phyloP scores from a whole-genome alignment of 2,329 filamentous ascomycete genomes.

The Phaeoacremonium minimum region DNA sequence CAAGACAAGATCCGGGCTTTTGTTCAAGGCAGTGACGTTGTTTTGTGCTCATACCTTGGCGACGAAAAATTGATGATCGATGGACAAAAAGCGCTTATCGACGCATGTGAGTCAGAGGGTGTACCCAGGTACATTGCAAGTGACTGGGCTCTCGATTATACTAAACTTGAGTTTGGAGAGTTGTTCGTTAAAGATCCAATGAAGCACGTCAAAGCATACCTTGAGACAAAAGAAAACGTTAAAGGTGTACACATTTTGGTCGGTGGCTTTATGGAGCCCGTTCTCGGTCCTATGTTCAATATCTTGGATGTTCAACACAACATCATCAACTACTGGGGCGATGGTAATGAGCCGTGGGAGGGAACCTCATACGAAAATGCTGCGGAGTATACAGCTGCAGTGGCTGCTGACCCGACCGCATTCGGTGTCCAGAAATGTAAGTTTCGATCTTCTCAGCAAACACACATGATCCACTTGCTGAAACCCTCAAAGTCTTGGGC shows the following conservation, averaged over 20 bases:
- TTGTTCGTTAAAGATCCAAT: constrained; percentile 32
- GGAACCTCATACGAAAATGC: constrained; percentile 29
- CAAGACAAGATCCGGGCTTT: constrained; percentile 16
- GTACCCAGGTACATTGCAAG: constrained; percentile 34
- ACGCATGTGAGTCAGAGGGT: constrained; percentile 25
- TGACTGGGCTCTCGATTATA: constrained; percentile 35
- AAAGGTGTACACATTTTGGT: constrained; percentile 33
- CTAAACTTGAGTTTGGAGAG: constrained; percentile 28
- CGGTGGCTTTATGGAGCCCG: constrained; percentile 28
- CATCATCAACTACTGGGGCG: constrained; percentile 27
- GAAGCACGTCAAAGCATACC: constrained; percentile 30
- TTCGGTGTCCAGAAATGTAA: constrained; percentile 6
- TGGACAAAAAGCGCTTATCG: constrained; percentile 34
- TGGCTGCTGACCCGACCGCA: constrained; percentile 9
- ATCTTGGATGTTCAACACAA: constrained; percentile 15
- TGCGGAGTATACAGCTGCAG: constrained; percentile 27
- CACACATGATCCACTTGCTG: too few species aligned
- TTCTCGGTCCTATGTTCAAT: constrained; percentile 19
- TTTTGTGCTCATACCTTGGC: constrained; percentile 36
- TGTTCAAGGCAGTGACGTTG: constrained; percentile 23
- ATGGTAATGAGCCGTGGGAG: constrained; percentile 30
- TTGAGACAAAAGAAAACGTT: constrained; percentile 28
- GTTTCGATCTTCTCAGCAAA: too few species aligned
- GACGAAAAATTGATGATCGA: constrained; percentile 31
- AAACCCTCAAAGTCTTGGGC: constrained; percentile 25